These are phyloP conservation scores for Cryptosporidium canis DNA, from an alignment of 169 alveolate species.

Conservation along the genomic window DNA sequence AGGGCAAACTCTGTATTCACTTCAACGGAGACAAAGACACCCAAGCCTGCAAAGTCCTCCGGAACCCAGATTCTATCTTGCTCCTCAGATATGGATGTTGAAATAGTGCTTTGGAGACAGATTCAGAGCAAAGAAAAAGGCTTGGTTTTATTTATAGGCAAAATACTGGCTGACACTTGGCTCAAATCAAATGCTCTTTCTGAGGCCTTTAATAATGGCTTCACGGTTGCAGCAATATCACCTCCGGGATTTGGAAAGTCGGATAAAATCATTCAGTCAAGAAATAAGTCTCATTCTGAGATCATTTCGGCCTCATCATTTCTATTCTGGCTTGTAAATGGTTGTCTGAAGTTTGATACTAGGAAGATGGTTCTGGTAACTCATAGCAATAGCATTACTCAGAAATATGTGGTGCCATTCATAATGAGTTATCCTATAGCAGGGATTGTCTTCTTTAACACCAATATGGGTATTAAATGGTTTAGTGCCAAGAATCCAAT, in stretches of 20 bases:
- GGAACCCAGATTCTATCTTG: conserved; percentile 49
- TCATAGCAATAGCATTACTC: conserved; percentile 66
- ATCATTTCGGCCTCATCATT: conserved; percentile 35
- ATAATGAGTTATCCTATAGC: conserved; percentile 59
- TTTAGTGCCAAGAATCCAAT: conserved; percentile 57
- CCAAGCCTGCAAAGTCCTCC: neutral
- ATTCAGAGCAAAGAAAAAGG: conserved; percentile 39
- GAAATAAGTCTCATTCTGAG: neutral
- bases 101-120: conserved; percentile 31
- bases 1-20: neutral
- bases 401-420: conserved; percentile 55
- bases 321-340: conserved; percentile 30
- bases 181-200: conserved; percentile 20
- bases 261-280: neutral
- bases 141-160: conserved; percentile 59
- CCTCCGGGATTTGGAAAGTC: conserved; percentile 71
- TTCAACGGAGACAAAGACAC: neutral
- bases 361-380: conserved; percentile 33
- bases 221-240: conserved; percentile 13
- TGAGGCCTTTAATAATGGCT: conserved; percentile 31
- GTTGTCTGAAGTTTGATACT: conserved; percentile 30
- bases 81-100: conserved; percentile 53
- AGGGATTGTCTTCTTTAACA: conserved; percentile 69
- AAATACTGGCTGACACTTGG: conserved; percentile 37
- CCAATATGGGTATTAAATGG: conserved; percentile 73